Evolutionary conservation across 2,329 filamentous ascomycete species (phyloP).

Genomic region (Epichloe sibirici): DNA sequence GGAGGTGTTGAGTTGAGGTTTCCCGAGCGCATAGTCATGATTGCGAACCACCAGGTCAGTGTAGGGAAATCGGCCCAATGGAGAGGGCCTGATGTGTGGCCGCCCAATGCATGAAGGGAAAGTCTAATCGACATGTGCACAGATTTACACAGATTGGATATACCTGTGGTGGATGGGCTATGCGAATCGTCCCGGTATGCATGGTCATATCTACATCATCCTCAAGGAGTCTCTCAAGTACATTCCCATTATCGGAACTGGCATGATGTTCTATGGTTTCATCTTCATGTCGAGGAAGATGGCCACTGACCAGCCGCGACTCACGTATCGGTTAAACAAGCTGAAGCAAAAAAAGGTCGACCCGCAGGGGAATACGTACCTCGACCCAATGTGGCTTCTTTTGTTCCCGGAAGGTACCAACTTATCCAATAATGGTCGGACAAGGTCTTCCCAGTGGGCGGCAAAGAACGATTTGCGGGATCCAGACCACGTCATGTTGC

Average conservation of each 20-base stretch:
- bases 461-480: conserved; percentile 63
- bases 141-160: conserved; percentile 83
- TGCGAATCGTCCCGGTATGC: conserved; percentile 59
- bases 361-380: conserved; percentile 40
- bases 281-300: conserved; percentile 89
- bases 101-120: neutral
- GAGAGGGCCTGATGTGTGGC: conserved; percentile 9
- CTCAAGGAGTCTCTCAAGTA: conserved; percentile 77
- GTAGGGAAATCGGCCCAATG: neutral
- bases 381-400: conserved; percentile 80
- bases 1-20: conserved; percentile 69
- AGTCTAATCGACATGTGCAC: conserved; percentile 1
- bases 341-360: conserved; percentile 47
- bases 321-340: conserved; percentile 61
- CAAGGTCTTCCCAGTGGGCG: conserved; percentile 63
- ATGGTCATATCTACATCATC: conserved; percentile 82
- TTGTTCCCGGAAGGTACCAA: conserved; percentile 86
- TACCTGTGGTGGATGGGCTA: conserved; percentile 95
- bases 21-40: conserved; percentile 68
- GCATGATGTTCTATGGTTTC: conserved; percentile 79
- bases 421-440: conserved; percentile 55
- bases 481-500: conserved; percentile 61
- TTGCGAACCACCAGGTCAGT: conserved; percentile 70
- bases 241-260: conserved; percentile 67
- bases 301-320: conserved; percentile 63